Conservation (phyloP, 169 alveolate genomes). For the Plasmodium blacklocki region DNA sequence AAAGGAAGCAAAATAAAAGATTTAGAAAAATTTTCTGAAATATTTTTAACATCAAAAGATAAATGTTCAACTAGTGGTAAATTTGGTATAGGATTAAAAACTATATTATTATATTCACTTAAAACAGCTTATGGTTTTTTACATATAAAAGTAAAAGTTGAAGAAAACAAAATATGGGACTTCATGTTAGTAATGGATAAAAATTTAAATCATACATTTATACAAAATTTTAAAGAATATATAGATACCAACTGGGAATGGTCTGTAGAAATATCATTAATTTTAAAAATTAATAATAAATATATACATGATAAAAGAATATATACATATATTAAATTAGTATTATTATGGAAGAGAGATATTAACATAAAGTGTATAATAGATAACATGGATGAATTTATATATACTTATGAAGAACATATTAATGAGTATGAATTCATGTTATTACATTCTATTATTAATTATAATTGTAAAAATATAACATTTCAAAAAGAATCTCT, state of each 20-base stretch:
- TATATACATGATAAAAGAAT: slow-evolving; percentile 54
- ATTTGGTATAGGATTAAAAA: slow-evolving; percentile 75
- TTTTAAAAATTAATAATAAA: slow-evolving; percentile 51
- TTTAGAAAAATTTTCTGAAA: slow-evolving; percentile 71
- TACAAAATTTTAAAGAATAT: slow-evolving; percentile 73
- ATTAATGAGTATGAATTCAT: not conserved
- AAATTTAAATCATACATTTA: slow-evolving; percentile 72
- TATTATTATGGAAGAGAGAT: slow-evolving; percentile 70
- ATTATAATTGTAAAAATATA: slow-evolving; percentile 16
- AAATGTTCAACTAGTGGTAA: slow-evolving; percentile 66
- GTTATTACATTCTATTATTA: slow-evolving; percentile 16
- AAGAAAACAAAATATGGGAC: slow-evolving; percentile 75
- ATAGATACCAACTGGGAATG: slow-evolving; percentile 59
- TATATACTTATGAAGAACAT: slow-evolving; percentile 19
- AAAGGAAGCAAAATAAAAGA: slow-evolving; percentile 64
- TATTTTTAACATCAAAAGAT: slow-evolving; percentile 75
- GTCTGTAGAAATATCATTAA: slow-evolving; percentile 75
- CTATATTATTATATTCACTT: slow-evolving; percentile 55
- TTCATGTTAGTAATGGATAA: slow-evolving; percentile 72
- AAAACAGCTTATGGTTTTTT: slow-evolving; percentile 77
- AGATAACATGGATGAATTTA: slow-evolving; percentile 17
- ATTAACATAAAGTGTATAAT: slow-evolving; percentile 31
- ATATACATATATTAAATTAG: slow-evolving; percentile 46
- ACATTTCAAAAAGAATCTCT: slow-evolving; percentile 33
- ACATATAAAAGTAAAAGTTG: slow-evolving; percentile 67